phyloP scores from a whole-genome alignment of 805 yeast genomes.

The Kodamaea neixiangensis region DNA sequence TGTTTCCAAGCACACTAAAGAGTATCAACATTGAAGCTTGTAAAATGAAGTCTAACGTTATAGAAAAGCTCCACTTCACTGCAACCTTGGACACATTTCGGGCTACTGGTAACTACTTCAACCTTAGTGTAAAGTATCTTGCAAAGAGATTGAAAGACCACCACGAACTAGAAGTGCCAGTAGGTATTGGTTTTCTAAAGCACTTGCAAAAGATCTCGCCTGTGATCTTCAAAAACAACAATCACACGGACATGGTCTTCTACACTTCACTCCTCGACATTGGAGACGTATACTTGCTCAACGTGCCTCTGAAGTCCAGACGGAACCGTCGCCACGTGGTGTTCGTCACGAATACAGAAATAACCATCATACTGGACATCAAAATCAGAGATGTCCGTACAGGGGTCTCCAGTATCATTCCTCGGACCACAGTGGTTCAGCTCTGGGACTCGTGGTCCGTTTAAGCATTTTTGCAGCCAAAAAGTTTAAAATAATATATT shows the following conservation, averaged over 20 bases:
- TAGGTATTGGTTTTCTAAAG: background rate
- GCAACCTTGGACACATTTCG: background rate
- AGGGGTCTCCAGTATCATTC: background rate
- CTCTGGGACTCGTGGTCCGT: background rate
- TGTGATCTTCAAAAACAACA: background rate
- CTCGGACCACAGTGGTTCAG: background rate
- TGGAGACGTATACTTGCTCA: slow-evolving; percentile 2
- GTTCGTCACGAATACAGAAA: background rate
- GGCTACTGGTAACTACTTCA: background rate
- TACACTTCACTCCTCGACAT: background rate
- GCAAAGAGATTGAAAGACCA: background rate
- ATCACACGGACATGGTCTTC: background rate
- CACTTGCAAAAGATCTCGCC: slow-evolving; percentile 1
- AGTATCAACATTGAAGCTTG: background rate
- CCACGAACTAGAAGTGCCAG: background rate
- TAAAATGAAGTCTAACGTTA: background rate
- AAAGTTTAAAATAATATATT: background rate
- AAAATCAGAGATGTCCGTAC: background rate
- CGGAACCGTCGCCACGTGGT: background rate
- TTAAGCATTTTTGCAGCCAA: background rate
- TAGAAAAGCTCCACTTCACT: background rate
- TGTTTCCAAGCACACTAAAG: background rate
- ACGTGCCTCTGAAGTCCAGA: background rate
- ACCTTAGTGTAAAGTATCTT: background rate
- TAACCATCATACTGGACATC: background rate